Evolutionary conservation across 768 basidiomycete species (phyloP).

Genomic region (Trametes villosa): DNA sequence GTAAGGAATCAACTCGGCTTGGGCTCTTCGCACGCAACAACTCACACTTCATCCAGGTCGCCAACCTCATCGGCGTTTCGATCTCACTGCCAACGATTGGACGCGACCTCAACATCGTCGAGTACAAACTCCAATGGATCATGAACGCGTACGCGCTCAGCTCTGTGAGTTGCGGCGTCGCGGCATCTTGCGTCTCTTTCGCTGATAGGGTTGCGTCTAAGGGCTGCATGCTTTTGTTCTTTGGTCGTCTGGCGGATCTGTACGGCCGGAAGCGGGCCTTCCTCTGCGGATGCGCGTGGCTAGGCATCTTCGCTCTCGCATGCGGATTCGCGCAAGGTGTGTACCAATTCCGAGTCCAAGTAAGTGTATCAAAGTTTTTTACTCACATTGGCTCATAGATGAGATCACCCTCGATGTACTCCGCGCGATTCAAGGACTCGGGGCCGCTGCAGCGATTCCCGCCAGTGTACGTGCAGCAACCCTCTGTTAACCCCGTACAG

Average conservation of each 20-base stretch:
- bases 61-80: constrained; percentile 27
- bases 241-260: constrained; percentile 80
- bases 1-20: too few relatives aligned
- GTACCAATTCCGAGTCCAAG: too few relatives aligned
- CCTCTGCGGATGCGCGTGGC: constrained; percentile 56
- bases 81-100: constrained; percentile 39
- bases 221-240: constrained; percentile 80
- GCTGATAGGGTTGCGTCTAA: constrained; percentile 28
- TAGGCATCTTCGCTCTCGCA: constrained; percentile 61
- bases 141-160: constrained; percentile 68
- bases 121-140: constrained; percentile 67
- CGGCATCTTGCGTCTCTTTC: not conserved
- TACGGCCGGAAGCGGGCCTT: constrained; percentile 77
- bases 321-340: constrained; percentile 66
- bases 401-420: constrained; percentile 67
- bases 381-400: constrained; percentile 40
- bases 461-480: constrained; percentile 37
- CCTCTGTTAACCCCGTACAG: not conserved
- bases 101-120: constrained; percentile 48
- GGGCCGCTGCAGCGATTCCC: constrained; percentile 75
- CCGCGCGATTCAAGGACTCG: constrained; percentile 81
- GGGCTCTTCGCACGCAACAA: too few relatives aligned
- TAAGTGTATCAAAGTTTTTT: not conserved
- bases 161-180: constrained; percentile 53
- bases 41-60: too few relatives aligned